Conservation (phyloP, 2,329 filamentous ascomycete genomes). For the Acarospora socialis region DNA sequence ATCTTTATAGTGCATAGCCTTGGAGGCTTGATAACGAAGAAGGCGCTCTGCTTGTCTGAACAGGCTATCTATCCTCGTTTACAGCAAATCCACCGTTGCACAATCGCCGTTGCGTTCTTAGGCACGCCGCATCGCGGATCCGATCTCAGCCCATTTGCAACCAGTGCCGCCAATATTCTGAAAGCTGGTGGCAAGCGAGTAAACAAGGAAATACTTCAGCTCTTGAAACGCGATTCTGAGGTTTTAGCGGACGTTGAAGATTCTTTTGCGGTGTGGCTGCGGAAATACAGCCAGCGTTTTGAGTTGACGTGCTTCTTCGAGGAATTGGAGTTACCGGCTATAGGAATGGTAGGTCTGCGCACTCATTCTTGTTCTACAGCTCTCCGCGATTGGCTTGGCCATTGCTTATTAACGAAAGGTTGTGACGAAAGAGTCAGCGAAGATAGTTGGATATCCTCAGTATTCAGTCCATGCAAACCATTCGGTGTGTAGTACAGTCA, state of each 20-base stretch:
- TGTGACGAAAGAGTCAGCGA: slow-evolving; percentile 5
- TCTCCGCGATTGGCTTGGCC: not conserved
- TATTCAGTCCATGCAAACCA: slow-evolving; percentile 6
- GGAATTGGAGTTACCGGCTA: slow-evolving; percentile 4
- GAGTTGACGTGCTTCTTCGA: slow-evolving; percentile 8
- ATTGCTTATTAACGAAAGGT: slow-evolving; percentile 1
- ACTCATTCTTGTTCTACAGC: too few species aligned
- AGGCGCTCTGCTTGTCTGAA: too few species aligned
- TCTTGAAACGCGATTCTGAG: slow-evolving; percentile 6
- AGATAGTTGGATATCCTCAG: slow-evolving; percentile 5
- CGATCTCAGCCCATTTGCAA: slow-evolving; percentile 1
- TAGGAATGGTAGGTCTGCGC: too few species aligned
- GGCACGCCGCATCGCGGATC: slow-evolving; percentile 8
- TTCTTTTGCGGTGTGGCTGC: slow-evolving; percentile 5
- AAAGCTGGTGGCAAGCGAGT: slow-evolving; percentile 1
- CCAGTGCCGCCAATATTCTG: not conserved
- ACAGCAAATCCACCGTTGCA: too few species aligned
- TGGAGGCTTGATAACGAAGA: too few species aligned
- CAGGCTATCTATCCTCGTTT: too few species aligned
- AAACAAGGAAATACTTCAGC: slow-evolving; percentile 3
- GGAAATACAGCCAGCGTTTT: slow-evolving; percentile 1
- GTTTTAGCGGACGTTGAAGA: slow-evolving; percentile 4
- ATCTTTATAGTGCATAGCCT: too few species aligned
- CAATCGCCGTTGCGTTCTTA: slow-evolving; percentile 8
- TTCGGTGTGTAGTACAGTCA: slow-evolving; percentile 5